Base-by-base conservation (phyloP, 306 rosid genomes). In the Glycine latifolia region DNA sequence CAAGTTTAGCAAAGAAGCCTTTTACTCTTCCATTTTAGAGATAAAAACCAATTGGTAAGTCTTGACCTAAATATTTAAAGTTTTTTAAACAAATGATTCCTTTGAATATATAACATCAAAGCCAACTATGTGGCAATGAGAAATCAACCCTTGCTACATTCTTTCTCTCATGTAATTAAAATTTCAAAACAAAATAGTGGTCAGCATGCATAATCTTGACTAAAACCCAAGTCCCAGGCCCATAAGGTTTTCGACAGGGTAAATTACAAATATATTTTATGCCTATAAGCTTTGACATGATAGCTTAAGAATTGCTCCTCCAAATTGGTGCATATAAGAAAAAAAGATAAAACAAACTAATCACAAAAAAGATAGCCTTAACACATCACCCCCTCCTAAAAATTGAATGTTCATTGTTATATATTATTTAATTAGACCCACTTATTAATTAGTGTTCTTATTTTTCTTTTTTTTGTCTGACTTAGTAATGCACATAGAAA, bases 101-200 rank as follows among this genome's bases (percentile, higher is more conserved):
- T 12, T 50, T 3, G 15, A 50, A 50, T 50, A 26, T 39, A 50
- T 46, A 72, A 72, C 79, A 84, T 33, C 58, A 79, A 10, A 79
- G 65, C 66, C 44, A 68, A 62, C 50, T 7, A 48, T 48, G 37
- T n/a, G 46, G 72, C 69, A 47, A 31, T 39, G 44, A 79, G 55
- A 55, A 55, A 33, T 59, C 12, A 73, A 60, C 71, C 44, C 71
- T 52, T 31, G 8, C 16, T 11, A 50, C n/a, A 54, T 72, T 4
- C 17, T 55, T 65, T 26, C 70, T 14, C 46, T 59, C 63, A 44
- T 66, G 59, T 65, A 17, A 35, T 49, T 11, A 48, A 67, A 50
- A 79, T 15, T 79, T 79, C 62, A 70, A 79, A 58, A 58, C 37
- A 67, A 33, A 8, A 75, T 1, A 52, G 4, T 61, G 37, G 33